Evolutionary conservation across 345 rosid genomes (phyloP), one percentile per base, ranked within the genome.

Genomic region (Laguncularia racemosa): DNA sequence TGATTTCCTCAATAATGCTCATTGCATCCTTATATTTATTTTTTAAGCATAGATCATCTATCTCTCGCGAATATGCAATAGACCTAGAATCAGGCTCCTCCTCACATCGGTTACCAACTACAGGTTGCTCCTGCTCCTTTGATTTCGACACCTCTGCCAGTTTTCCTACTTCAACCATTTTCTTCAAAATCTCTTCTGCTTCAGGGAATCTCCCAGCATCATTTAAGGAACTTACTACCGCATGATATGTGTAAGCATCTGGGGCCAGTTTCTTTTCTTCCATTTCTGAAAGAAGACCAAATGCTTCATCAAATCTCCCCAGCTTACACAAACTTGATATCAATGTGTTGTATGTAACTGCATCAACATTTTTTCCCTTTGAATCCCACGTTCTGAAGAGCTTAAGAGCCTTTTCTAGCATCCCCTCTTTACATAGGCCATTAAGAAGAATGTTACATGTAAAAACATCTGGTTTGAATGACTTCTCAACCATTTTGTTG

Each of bases 391-490:
- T 59, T 53, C 80, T 58, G 72, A 89, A 89, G 78, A 89, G 91
- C 57, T 75, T 81, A 60, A 92, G 80, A 53, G 95, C 95, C 70
- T 86, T 89, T 28, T 86, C 95, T 47, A 83, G 78, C 93, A 81
- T 67, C 44, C 93, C 82, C 52, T 80, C 80, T 20, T 66, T 71
- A 69, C 95, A 92, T 63, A 89, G 87, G 59, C 91, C 95, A 26
- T 60, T 57, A 56, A 92, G 91, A 57, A 92, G 91, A 74, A 86
- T 79, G 66, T 84, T 92, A 60, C 81, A 83, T 13, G 93, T 79
- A 68, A 69, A 71, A 28, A 62, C 62, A 61, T 78, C 79, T 8
- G 96, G 93, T 65, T 81, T 84, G 63, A 86, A 81, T 12, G 85
- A 80, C n/a, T 81, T 83, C 58, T 79, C 78, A 48, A 86, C 73